Base-by-base conservation (phyloP, 805 yeast genomes). In the Sugiyamaella valdiviana region DNA sequence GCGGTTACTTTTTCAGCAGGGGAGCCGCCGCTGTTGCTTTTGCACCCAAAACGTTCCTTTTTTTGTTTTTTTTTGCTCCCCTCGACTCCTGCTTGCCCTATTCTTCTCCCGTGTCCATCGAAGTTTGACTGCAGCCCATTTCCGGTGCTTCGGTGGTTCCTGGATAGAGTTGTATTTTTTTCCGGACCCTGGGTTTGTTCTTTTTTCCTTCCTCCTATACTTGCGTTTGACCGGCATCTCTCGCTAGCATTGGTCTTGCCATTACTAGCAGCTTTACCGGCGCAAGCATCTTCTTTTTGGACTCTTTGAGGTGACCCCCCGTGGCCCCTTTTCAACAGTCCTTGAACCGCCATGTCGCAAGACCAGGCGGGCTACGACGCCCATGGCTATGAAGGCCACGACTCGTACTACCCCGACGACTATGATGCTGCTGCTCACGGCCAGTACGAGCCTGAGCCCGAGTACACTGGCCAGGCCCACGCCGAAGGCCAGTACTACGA, bases 401-500 rank as follows among this genome's bases (percentile, higher is more conserved):
- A 56, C 38, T 54, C 59, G 45, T 57, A 57, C 49, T 57, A 57
- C 45, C 53, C 53, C 45, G 57, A 58, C 41, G 55, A 56, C 37
- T 52, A 45, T 32, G 44, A 41, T 3, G 32, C n/a, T 6, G 9
- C n/a, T 9, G 36, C 24, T 4, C 47, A 54, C 42, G 46, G 44
- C 29, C 55, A 52, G 36, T 44, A 46, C 36, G 54, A 51, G 35
- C 55, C 50, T 26, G 59, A 52, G 35, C 57, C 51, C 46, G 56
- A 50, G 20, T 54, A 46, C 36, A 49, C 44, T 17, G 47, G 40
- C 35, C 50, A 40, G 43, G 49, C 44, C 19, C 41, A 51, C 45
- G 50, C 39, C 35, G 54, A 54, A 36, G 57, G 51, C 36, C 60
- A 58, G 47, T 57, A 63, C 51, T 61, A 58, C 46, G 63, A 59